Evolutionary conservation across 306 rosid species (phyloP).

Genomic region (Vicia villosa): DNA sequence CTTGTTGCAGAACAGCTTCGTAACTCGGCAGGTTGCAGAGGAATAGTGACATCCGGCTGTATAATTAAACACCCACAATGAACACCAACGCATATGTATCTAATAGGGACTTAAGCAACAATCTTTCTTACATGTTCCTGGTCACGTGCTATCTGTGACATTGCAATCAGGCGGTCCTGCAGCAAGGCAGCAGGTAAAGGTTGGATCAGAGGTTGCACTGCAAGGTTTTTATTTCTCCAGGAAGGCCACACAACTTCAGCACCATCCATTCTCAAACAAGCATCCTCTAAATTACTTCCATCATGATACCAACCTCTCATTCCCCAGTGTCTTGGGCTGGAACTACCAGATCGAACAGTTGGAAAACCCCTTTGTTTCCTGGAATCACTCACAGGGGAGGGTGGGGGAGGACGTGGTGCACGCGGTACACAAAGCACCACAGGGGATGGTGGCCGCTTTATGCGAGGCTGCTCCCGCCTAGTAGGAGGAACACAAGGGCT

Average conservation of each 20-base stretch:
- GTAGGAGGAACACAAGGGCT: conserved; percentile 87
- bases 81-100: conserved; percentile 27
- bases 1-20: conserved; percentile 63
- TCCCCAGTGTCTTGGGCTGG: conserved; percentile 99
- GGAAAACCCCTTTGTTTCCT: conserved; percentile 92
- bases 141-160: conserved; percentile 87
- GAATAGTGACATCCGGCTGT: conserved; percentile 93
- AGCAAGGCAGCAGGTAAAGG: conserved; percentile 84
- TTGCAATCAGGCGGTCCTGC: conserved; percentile 85
- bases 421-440: conserved; percentile 88
- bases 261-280: conserved; percentile 80
- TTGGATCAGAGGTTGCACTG: conserved; percentile 76
- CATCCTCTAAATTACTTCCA: conserved; percentile 86
- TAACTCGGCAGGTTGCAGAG: conserved; percentile 70
- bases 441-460: conserved; percentile 92
- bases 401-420: conserved; percentile 90
- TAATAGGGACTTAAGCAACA: conserved; percentile 20
- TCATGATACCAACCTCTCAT: conserved; percentile 93
- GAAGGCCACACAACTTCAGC: conserved; percentile 98
- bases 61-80: conserved; percentile 38
- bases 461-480: conserved; percentile 84
- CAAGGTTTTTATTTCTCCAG: conserved; percentile 77
- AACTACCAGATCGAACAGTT: conserved; percentile 95
- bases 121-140: conserved; percentile 82
- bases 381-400: conserved; percentile 84